Conservation (phyloP, 2,329 filamentous ascomycete species). For the Calonectria multiphialidica region DNA sequence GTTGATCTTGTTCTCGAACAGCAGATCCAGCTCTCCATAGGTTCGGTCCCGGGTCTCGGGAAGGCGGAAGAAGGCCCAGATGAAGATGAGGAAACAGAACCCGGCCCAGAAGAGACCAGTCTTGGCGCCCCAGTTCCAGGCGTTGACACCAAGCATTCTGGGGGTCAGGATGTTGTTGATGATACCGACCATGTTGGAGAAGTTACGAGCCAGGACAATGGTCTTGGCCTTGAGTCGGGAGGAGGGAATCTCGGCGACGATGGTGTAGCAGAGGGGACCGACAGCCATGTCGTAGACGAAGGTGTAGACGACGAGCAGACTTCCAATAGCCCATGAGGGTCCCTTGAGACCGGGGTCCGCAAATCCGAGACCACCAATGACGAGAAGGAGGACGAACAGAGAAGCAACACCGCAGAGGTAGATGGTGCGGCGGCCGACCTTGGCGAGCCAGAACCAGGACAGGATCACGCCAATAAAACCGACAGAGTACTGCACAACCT, state of each 20-base stretch:
- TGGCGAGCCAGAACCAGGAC: constrained; percentile 58
- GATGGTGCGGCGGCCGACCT: constrained; percentile 58
- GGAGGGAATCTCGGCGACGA: constrained; percentile 71
- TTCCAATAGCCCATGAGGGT: constrained; percentile 61
- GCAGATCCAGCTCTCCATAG: constrained; percentile 66
- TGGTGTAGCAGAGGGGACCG: constrained; percentile 79
- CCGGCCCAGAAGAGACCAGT: constrained; percentile 60
- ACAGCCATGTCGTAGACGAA: constrained; percentile 55
- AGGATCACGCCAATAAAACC: constrained; percentile 58
- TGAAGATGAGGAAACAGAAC: constrained; percentile 54
- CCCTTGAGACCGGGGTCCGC: constrained; percentile 57
- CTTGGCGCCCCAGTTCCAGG: constrained; percentile 61
- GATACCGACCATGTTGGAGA: constrained; percentile 63
- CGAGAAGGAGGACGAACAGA: constrained; percentile 56
- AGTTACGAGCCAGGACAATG: constrained; percentile 57
- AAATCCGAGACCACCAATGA: constrained; percentile 60
- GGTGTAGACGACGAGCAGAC: constrained; percentile 57
- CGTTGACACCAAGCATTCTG: constrained; percentile 56
- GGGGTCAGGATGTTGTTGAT: constrained; percentile 59
- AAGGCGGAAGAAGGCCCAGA: constrained; percentile 64
- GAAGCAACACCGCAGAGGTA: constrained; percentile 62
- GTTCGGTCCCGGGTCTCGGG: constrained; percentile 67
- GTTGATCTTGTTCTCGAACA: constrained; percentile 59
- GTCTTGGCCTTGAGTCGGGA: constrained; percentile 60
- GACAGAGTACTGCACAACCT: constrained; percentile 57